Percentiles rank a stretch among this genome's conserved stretches.
phyloP scores from a whole-genome alignment of 2,329 filamentous ascomycete genomes.

The Achaetomium macrosporum region DNA sequence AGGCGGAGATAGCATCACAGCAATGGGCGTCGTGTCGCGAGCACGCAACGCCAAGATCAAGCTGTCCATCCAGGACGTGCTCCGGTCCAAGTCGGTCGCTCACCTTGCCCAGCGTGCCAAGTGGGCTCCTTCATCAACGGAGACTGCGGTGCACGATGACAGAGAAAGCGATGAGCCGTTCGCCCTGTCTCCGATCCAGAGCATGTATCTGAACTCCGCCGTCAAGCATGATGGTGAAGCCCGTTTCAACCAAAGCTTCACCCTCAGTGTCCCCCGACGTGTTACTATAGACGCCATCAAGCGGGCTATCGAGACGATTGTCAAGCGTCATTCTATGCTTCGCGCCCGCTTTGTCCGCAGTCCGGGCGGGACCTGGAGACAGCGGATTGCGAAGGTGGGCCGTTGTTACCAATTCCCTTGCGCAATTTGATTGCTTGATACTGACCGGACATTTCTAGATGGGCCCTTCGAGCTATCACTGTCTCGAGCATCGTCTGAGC shows the following conservation, averaged over 20 bases:
- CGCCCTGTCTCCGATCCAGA: constrained; percentile 21
- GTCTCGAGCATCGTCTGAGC: constrained; percentile 9
- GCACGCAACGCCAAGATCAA: constrained; percentile 21
- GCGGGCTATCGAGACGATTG: constrained; percentile 17
- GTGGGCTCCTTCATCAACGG: neutral
- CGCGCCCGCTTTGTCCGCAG: constrained; percentile 16
- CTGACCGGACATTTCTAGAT: constrained; percentile 9
- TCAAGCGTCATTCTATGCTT: constrained; percentile 23
- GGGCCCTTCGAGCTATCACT: constrained; percentile 11
- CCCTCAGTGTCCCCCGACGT: constrained; percentile 10
- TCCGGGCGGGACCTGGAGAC: constrained; percentile 17
- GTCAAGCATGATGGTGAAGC: constrained; percentile 11
- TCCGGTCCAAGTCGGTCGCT: constrained; percentile 20
- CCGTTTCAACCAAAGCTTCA: constrained; percentile 24
- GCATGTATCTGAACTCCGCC: constrained; percentile 16
- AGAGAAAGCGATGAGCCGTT: constrained; percentile 14
- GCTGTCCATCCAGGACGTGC: constrained; percentile 21
- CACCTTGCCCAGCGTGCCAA: constrained; percentile 22
- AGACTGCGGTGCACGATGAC: neutral
- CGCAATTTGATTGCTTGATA: neutral
- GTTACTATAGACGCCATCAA: constrained; percentile 11
- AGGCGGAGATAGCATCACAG: constrained; percentile 24
- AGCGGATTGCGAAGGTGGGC: constrained; percentile 17
- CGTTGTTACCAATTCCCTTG: neutral
- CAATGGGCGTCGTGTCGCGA: constrained; percentile 24